Percentiles rank a stretch among this genome's conserved stretches.
phyloP scores from a whole-genome alignment of 345 rosid genomes.

The Eucalyptus albens region DNA sequence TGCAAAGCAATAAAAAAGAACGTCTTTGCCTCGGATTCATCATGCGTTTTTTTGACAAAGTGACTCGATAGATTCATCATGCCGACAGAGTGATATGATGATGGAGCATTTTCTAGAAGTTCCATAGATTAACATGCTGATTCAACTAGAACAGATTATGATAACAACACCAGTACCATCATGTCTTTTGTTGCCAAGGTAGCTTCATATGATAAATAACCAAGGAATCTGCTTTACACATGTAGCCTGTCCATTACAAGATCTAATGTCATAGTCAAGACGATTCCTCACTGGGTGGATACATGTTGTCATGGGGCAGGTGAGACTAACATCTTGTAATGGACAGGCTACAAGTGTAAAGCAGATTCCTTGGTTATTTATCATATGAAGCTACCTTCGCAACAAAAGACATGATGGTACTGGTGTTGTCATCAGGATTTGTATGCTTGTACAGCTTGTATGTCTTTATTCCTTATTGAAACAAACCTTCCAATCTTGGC shows the following conservation, averaged over 20 bases:
- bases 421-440: background rate
- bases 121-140: background rate
- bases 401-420: background rate
- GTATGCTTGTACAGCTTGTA: background rate
- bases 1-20: background rate
- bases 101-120: background rate
- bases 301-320: background rate
- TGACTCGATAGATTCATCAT: background rate
- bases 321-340: background rate
- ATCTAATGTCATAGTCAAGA: background rate
- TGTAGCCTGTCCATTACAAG: too few species aligned
- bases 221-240: too few species aligned
- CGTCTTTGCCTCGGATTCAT: background rate
- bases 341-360: background rate
- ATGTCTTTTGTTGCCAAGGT: too few species aligned
- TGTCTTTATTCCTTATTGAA: background rate
- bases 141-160: background rate
- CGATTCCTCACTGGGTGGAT: background rate
- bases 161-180: too few species aligned
- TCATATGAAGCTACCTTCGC: background rate
- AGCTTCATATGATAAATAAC: too few species aligned
- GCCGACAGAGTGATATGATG: background rate
- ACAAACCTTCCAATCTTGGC: background rate
- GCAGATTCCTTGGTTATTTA: background rate
- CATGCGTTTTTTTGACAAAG: background rate